Base-by-base conservation (phyloP, 2,329 filamentous ascomycete species). In the Fusarium musae region DNA sequence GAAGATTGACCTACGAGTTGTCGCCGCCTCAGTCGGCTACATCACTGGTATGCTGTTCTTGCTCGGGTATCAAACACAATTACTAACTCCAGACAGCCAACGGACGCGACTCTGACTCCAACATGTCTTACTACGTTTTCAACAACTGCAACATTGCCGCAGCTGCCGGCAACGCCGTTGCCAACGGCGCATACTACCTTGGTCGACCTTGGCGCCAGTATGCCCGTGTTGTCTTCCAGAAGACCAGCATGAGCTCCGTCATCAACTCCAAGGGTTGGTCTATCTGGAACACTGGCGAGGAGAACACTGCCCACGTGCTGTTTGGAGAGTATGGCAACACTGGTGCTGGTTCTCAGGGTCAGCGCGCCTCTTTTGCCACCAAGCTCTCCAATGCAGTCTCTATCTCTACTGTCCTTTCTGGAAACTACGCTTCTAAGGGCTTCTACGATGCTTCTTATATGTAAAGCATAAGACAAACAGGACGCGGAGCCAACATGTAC, bases 261-360 rank as follows among this genome's bases (percentile, higher is more conserved):
- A 85, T 93, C 75, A 91, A 91, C 74, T 66, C 83, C 4, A 85
- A 86, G 1, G 91, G 90, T 1, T 92, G 91, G 90, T 78, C 75
- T 5, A 77, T 82, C 34, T 92, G 90, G 90, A 85, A 85, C 64
- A 80, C 73, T 4, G 82, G 82, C 6, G 82, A 86, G 47, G 77
- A 83, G n/a, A 83, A 85, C 40, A 90, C 87, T 3, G 83, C 82
- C 39, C 81, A 88, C 47, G 87, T 91, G 3, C 79, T 83, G 32
- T 92, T 88, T 70, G 87, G 81, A 15, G 91, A 92, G 83, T 92
- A 87, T 76, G 80, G 74, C 26, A 92, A 92, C 79, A 85, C 84
- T 3, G 91, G 91, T 3, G 78, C 82, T 37, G 90, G 91, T 5
- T 83, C 89, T 5, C 89, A 87, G 15, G 82, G 80, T 42, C 85